phyloP scores from a whole-genome alignment of 2,329 filamentous ascomycete species.

The Teratosphaeria gauchensis region DNA sequence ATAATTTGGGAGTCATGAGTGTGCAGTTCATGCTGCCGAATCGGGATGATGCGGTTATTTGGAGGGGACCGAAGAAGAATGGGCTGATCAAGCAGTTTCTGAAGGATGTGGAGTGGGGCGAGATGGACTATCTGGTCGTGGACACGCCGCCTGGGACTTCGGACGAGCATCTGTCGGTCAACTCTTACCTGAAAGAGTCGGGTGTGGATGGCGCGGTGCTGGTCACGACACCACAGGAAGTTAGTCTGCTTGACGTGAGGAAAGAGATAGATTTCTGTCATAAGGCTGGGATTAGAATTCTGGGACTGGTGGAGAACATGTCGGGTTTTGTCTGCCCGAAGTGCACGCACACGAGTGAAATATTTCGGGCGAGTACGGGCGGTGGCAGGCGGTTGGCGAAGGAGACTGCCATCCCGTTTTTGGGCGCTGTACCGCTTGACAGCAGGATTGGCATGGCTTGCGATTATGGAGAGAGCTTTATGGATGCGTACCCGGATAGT shows the following conservation, averaged over 20 bases:
- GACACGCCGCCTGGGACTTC: slow-evolving; percentile 93
- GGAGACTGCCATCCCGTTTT: slow-evolving; percentile 79
- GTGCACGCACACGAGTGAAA: slow-evolving; percentile 69
- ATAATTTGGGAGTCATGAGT: slow-evolving; percentile 92
- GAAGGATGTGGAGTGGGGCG: slow-evolving; percentile 96
- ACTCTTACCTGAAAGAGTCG: slow-evolving; percentile 79
- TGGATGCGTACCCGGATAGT: slow-evolving; percentile 87
- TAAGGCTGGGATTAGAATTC: slow-evolving; percentile 79
- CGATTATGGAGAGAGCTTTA: slow-evolving; percentile 95
- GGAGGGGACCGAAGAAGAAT: slow-evolving; percentile 97
- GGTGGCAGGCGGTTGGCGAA: slow-evolving; percentile 70
- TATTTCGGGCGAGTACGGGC: slow-evolving; percentile 86
- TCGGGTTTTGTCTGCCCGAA: slow-evolving; percentile 91
- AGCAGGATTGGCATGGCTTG: slow-evolving; percentile 92
- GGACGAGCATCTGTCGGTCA: slow-evolving; percentile 92
- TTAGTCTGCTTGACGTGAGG: slow-evolving; percentile 79
- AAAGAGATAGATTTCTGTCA: slow-evolving; percentile 97
- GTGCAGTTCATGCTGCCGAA: slow-evolving; percentile 97
- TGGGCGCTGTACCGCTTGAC: slow-evolving; percentile 84
- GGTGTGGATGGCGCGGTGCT: slow-evolving; percentile 90
- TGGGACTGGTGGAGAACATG: slow-evolving; percentile 97
- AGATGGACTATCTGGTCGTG: slow-evolving; percentile 83
- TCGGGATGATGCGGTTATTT: slow-evolving; percentile 90
- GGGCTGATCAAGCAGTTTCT: slow-evolving; percentile 96
- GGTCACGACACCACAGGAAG: slow-evolving; percentile 91